Evolutionary conservation across 768 basidiomycete genomes (phyloP).

Genomic region (Xerocomellus intermedius): DNA sequence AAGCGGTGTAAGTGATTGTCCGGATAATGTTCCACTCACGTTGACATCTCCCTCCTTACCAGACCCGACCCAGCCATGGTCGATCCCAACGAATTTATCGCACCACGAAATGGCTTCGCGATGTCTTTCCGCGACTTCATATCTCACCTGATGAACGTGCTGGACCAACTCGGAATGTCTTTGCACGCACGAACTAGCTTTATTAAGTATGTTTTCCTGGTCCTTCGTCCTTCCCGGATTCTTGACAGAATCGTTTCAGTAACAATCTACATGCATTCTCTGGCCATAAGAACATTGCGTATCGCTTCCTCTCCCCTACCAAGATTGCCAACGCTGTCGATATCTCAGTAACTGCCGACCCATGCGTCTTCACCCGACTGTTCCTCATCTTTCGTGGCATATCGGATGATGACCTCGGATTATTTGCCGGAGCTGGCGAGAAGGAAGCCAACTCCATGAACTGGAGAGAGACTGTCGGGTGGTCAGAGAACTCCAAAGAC

Average conservation of each 20-base stretch:
- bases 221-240: not conserved
- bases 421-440: constrained; percentile 77
- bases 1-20: constrained; percentile 62
- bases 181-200: constrained; percentile 79
- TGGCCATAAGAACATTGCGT: constrained; percentile 82
- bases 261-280: constrained; percentile 75
- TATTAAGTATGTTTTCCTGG: constrained; percentile 57
- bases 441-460: constrained; percentile 81
- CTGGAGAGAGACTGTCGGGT: constrained; percentile 79
- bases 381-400: constrained; percentile 87
- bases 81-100: constrained; percentile 76
- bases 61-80: constrained; percentile 79
- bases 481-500: constrained; percentile 81
- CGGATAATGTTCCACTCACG: not conserved
- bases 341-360: constrained; percentile 77
- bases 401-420: constrained; percentile 72
- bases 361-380: constrained; percentile 78
- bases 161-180: constrained; percentile 83
- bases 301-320: constrained; percentile 78
- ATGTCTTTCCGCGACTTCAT: constrained; percentile 82
- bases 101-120: constrained; percentile 80
- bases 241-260: constrained; percentile 36
- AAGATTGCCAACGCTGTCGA: constrained; percentile 86
- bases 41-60: constrained; percentile 4
- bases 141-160: constrained; percentile 75